Base-by-base conservation (phyloP, 164 flowering plant species). In the Sextonia rubra region DNA sequence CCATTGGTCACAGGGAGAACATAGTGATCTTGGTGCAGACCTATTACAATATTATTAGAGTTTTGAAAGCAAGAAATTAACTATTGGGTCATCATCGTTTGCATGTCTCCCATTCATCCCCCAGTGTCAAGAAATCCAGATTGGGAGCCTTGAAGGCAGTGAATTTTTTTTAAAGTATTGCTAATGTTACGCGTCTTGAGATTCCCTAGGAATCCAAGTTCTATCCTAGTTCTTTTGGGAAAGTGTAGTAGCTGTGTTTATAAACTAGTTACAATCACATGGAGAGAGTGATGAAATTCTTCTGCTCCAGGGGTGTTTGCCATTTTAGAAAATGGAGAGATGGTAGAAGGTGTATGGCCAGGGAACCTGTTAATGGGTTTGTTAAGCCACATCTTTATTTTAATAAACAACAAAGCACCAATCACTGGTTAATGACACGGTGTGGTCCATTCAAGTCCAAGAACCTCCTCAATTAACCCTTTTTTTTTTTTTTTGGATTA, bases 151-250 rank as follows among this genome's bases (percentile, higher is more conserved):
- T 24, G 58, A 18, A 52, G n/a, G 58, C 58, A 52, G n/a, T 18
- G 20, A 52, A 6, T 47, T 20, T 61, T 61, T 22, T 61, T 7
- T 22, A 1, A 22, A 29, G 52, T 66, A 1, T 9, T 18, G 22
- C 20, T 66, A 25, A 66, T 66, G 69, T 22, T 26, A 30, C 23
- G 49, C 44, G 32, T 66, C 48, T 37, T 37, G 15, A 12, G n/a
- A 66, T 29, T 44, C 69, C 48, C 69, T 66, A 37, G 55, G 12
- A 32, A 44, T n/a, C n/a, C 29, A 66, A 66, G 47, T 66, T 66
- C 47, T 66, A 66, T 30, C 69, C 69, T 66, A 32, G 69, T 66
- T 37, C 69, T 30, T 66, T 18, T 30, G 44, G 69, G 69, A 49
- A 37, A 29, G 26, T 12, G 69, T 8, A 52, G n/a, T 52, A 52